Percentiles rank a stretch among this genome's conserved stretches.
phyloP scores from a whole-genome alignment of 108 stramenopile species.

The Nitzschia palea region DNA sequence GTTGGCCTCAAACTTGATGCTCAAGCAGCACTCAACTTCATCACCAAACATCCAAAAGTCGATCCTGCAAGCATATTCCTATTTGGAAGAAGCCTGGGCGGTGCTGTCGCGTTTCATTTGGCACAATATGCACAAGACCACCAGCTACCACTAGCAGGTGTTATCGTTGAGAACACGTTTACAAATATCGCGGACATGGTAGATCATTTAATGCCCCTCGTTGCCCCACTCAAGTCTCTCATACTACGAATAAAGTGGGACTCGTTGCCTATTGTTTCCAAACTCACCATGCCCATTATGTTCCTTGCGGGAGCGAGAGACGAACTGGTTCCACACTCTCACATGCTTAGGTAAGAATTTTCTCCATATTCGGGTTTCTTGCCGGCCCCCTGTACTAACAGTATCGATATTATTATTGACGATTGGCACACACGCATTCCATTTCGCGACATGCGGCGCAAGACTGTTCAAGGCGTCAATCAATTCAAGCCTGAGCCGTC shows the following conservation, averaged over 20 bases:
- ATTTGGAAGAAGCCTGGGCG: constrained; percentile 91
- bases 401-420: too few species aligned
- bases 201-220: constrained; percentile 87
- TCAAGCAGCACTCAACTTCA: constrained; percentile 67
- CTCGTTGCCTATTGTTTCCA: constrained; percentile 53
- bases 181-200: constrained; percentile 91
- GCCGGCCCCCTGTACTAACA: too few species aligned
- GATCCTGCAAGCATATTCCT: constrained; percentile 71
- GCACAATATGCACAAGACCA: constrained; percentile 64
- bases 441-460: too few species aligned
- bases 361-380: too few species aligned
- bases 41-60: constrained; percentile 47
- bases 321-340: constrained; percentile 90
- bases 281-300: constrained; percentile 64
- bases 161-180: constrained; percentile 98
- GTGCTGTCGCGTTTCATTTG: constrained; percentile 90
- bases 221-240: constrained; percentile 81
- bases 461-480: constrained; percentile 54
- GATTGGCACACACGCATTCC: too few species aligned
- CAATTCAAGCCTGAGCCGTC: constrained; percentile 13
- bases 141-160: constrained; percentile 60
- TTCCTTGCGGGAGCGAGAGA: constrained; percentile 87
- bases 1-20: constrained; percentile 85
- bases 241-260: constrained; percentile 88
- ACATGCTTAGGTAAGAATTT: constrained; percentile 86